Evolutionary conservation across 2,329 filamentous ascomycete species (phyloP), one percentile per base, ranked within the genome.

Genomic region (Pestalotiopsis sp.): DNA sequence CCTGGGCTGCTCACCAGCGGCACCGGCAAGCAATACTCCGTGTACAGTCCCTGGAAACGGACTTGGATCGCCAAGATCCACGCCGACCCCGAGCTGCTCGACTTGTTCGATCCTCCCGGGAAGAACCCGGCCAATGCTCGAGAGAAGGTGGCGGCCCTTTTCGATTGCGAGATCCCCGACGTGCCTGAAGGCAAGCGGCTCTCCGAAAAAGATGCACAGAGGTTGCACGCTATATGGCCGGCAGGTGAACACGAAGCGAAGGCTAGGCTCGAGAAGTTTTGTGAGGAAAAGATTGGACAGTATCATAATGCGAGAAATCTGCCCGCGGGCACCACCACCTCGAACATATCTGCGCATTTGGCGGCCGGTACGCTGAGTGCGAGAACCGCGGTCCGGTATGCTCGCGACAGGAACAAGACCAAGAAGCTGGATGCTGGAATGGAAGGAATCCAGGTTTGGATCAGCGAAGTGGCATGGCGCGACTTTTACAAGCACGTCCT

Each of bases 401-500:
- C 69, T 85, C 91, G 4, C 36, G 76, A 77, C 27, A 72, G 72
- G 9, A 78, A 78, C 66, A 78, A 74, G 69, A 87, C 86, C 1
- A 89, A 87, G 77, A 88, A 89, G 68, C 84, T 97, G 1, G 88
- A 94, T 69, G 87, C 83, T 1, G 91, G 92, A 0, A 85, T 87
- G 23, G 80, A 87, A 17, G 93, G 92, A 0, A 91, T 93, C 68
- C 84, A 87, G 65, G 84, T 85, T 0, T 97, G 93, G 93, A 94
- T 96, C 71, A 90, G 90, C 66, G 94, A 97, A 78, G 85, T 97
- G 3, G 94, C 93, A 0, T 96, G 94, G 94, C 85, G 94, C 14
- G 94, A 97, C 75, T 97, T 97, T 76, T 97, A 97, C 81, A 94
- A 91, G 75, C 93, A 96, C 77, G 92, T 97, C 3, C 81, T 97